Base-by-base conservation (phyloP, 257 asterid species). In the Fraxinus cuspidata region DNA sequence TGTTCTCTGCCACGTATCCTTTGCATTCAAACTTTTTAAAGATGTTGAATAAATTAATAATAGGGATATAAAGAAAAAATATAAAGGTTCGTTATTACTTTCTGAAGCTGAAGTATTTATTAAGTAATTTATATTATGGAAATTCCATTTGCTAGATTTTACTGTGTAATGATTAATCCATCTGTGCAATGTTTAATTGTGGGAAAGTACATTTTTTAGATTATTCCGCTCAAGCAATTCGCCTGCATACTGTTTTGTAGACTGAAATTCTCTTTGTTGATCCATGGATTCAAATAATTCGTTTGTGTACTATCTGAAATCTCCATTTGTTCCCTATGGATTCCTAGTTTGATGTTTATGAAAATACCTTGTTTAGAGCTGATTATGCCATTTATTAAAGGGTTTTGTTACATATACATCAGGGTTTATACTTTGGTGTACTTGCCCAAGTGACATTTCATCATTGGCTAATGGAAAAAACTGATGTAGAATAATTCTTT, bases 191-290 rank as follows among this genome's bases (percentile, higher is more conserved):
- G 13, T 74, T 77, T 70, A 68, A 47, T 74, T 44, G 37, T 51
- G 74, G 74, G 49, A 64, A 80, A 70, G 42, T 32, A 18, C 60
- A 67, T 68, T 29, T 71, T 32, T 80, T 28, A 77, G 65, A 37
- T 80, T 65, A 32, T 47, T 25, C 51, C 65, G 21, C 51, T 47
- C 75, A 72, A 75, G 51, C 37, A 34, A 60, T 77, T 80, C n/a
- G 80, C 74, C 77, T 78, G 72, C 71, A 72, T 78, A 77, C 42
- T 79, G 77, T 68, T 35, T 72, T 75, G 71, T 67, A 65, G 80
- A 68, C 79, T 76, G 77, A 13, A 56, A 68, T 3, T 73, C 76
- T 73, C 53, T 74, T 76, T 81, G 47, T 80, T 82, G 85, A 87
- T 85, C 56, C 25, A n/a, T 71, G 80, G 71, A 63, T 63, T 63